Evolutionary conservation across 163 green algal species (phyloP).

Genomic region (Smithsoniella earleae): DNA sequence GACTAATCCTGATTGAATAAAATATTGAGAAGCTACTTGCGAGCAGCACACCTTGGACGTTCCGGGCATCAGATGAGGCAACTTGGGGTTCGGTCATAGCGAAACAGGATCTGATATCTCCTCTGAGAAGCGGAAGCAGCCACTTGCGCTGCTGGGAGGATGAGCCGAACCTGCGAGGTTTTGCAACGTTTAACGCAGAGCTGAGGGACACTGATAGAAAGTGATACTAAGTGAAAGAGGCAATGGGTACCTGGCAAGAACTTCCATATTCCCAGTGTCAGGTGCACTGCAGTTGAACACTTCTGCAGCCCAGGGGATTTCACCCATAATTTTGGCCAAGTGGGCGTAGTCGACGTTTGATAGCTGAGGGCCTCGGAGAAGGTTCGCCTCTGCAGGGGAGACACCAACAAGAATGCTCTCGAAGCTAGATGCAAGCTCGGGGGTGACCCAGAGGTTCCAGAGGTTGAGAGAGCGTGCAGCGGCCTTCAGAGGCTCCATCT

Average conservation of each 20-base stretch:
- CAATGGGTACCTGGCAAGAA: slow-evolving; percentile 45
- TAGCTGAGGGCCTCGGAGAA: slow-evolving; percentile 60
- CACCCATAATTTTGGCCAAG: slow-evolving; percentile 76
- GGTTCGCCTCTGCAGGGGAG: slow-evolving; percentile 1
- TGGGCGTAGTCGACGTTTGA: slow-evolving; percentile 81
- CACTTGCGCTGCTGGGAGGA: slow-evolving; percentile 73
- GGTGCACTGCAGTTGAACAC: slow-evolving; percentile 97
- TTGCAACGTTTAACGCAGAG: slow-evolving; percentile 52
- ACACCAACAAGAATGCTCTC: too few species aligned
- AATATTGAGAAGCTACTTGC: too few species aligned
- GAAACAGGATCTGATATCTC: slow-evolving; percentile 87
- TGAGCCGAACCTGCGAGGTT: too few species aligned
- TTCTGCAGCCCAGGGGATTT: slow-evolving; percentile 71
- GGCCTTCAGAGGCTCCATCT: slow-evolving; percentile 70
- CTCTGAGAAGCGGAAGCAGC: slow-evolving; percentile 86
- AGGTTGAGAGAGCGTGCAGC: slow-evolving; percentile 49
- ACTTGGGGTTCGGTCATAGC: slow-evolving; percentile 97
- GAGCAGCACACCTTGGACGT: slow-evolving; percentile 64
- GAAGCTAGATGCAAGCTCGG: too few species aligned
- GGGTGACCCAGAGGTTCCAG: slow-evolving; percentile 98
- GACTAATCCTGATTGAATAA: too few species aligned
- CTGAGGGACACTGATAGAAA: neutral
- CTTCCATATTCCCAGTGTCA: slow-evolving; percentile 82
- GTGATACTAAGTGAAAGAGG: neutral
- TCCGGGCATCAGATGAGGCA: slow-evolving; percentile 89